Base-by-base conservation (phyloP, 139 green algal genomes). In the Chlorella vulgaris region DNA sequence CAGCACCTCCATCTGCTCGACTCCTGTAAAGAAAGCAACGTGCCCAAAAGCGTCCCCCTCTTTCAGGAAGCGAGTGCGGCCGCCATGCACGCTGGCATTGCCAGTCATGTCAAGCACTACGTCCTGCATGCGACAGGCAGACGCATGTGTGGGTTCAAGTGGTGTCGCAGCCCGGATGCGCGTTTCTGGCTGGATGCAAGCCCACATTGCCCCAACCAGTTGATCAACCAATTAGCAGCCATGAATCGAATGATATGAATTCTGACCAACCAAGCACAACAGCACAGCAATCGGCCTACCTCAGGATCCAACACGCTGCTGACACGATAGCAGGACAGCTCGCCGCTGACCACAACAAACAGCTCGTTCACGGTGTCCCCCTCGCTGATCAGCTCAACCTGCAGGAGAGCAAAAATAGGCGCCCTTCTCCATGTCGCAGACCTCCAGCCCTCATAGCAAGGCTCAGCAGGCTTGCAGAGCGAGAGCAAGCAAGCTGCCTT, bases 341-440 rank as follows among this genome's bases (percentile, higher is more conserved):
- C 33, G 22, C 88, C 89, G 0, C 67, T 40, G n/a, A 91, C 81
- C 61, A 92, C 80, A 40, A 92, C 43, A 50, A 87, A 85, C 39
- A 92, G 75, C 77, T 92, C 89, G 58, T 89, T 90, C 29, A 92
- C 78, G 24, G 66, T 61, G 68, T 92, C 89, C 15, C 85, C 85
- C 21, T 87, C 82, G 22, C 74, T 68, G 24, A 92, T 28, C 21
- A 92, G 69, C 62, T 92, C 89, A 38, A 90, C 88, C 55, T 89
- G 85, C 19, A 35, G 31, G 4, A 62, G 68, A 3, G 10, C 22
- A 22, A n/a, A n/a, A n/a, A n/a, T n/a, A n/a, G n/a, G n/a, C n/a
- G n/a, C n/a, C n/a, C n/a, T n/a, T n/a, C n/a, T n/a, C n/a, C n/a
- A n/a, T n/a, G n/a, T n/a, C n/a, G n/a, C n/a, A n/a, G n/a, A n/a